A percentile compares a stretch with the other conserved stretches of the same genome.
Evolutionary conservation across 371 early-diverging fungal species (phyloP).

Genomic region (Actinomucor elegans): DNA sequence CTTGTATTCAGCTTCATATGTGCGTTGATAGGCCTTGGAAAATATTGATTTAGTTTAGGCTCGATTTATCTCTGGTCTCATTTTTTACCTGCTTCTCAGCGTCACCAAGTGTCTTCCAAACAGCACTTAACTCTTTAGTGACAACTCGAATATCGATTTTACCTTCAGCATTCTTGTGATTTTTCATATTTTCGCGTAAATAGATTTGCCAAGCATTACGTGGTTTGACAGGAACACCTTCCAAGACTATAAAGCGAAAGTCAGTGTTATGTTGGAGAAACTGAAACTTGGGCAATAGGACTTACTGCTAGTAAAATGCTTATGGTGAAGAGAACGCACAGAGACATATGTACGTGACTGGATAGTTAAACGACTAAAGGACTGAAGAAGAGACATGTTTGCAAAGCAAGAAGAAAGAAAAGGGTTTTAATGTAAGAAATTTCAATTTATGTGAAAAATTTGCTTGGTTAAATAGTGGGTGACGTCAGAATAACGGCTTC

Average conservation of each 20-base stretch:
- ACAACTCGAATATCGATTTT: constrained; percentile 24
- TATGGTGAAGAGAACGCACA: constrained; percentile 23
- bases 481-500: no score
- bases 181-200: constrained; percentile 38
- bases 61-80: no score
- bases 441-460: no score
- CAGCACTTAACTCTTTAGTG: constrained; percentile 16
- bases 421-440: no score
- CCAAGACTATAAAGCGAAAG: no score
- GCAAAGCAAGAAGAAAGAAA: background rate
- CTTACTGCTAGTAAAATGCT: constrained; percentile 42
- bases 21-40: constrained; percentile 33
- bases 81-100: constrained; percentile 33
- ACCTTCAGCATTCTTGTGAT: constrained; percentile 25
- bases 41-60: background rate
- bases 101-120: constrained; percentile 30
- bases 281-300: background rate
- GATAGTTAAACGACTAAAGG: constrained; percentile 1
- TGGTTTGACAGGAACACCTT: constrained; percentile 46
- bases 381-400: constrained; percentile 9
- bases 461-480: no score
- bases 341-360: constrained; percentile 20
- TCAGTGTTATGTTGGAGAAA: background rate
- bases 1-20: constrained; percentile 24
- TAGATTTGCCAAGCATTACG: constrained; percentile 51